These are phyloP conservation scores for Betula pendula DNA, from an alignment of 306 rosid species.

Conservation along the genomic window DNA sequence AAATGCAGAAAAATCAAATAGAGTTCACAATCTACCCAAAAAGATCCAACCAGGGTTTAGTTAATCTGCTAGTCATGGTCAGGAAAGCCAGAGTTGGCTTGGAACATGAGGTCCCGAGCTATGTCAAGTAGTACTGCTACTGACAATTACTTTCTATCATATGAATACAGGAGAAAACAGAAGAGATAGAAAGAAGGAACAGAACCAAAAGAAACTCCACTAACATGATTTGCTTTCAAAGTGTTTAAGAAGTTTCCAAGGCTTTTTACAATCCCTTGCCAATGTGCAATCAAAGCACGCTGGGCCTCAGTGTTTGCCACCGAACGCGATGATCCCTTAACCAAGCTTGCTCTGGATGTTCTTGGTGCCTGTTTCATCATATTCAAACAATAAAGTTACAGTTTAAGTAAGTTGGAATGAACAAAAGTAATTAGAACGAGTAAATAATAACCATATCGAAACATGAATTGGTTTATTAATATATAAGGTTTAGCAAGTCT, in stretches of 20 bases:
- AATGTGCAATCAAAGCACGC: slow-evolving; percentile 93
- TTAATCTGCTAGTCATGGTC: not conserved
- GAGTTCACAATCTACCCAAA: slow-evolving; percentile 15
- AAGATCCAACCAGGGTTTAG: not conserved
- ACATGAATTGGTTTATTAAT: slow-evolving; percentile 9
- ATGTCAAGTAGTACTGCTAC: not conserved
- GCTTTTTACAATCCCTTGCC: slow-evolving; percentile 98
- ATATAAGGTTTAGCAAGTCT: not conserved
- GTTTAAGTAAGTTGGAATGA: slow-evolving; percentile 21
- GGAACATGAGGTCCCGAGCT: not conserved
- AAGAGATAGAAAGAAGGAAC: not conserved
- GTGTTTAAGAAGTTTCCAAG: slow-evolving; percentile 73
- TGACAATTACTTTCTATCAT: not conserved
- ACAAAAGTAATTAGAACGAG: slow-evolving; percentile 17
- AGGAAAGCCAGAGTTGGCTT: not conserved
- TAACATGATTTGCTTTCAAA: slow-evolving; percentile 83
- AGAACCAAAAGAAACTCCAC: slow-evolving; percentile 34
- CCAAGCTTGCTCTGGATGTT: slow-evolving; percentile 94
- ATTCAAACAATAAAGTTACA: slow-evolving; percentile 27
- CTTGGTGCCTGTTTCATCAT: slow-evolving; percentile 78
- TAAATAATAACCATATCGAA: slow-evolving; percentile 8
- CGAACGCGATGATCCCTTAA: slow-evolving; percentile 85
- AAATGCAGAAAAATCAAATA: not conserved
- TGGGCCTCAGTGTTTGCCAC: slow-evolving; percentile 86
- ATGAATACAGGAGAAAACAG: slow-evolving; percentile 4